Percentiles rank a stretch among this genome's conserved stretches.
Conservation (phyloP, 2,329 filamentous ascomycete species). For the Alternaria triticina region DNA sequence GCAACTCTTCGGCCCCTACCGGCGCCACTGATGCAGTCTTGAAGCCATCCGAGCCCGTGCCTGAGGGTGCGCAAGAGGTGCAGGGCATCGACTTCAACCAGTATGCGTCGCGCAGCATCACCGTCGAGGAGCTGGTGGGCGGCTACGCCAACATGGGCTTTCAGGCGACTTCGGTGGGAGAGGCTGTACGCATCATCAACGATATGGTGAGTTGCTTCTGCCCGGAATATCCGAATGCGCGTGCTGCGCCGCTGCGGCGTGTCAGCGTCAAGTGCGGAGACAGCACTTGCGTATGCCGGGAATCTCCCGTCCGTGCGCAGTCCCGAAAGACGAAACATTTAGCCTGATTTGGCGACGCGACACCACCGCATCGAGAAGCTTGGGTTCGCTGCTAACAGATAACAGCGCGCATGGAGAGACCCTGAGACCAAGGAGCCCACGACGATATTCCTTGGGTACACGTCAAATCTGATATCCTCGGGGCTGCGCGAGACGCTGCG, state of each 20-base stretch:
- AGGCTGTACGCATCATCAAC: conserved; percentile 91
- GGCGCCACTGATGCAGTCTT: conserved; percentile 78
- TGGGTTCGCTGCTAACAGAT: conserved; percentile 35
- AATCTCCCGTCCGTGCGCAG: conserved; percentile 28
- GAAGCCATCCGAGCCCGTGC: conserved; percentile 81
- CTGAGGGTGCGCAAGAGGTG: conserved; percentile 78
- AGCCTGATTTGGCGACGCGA: conserved; percentile 40
- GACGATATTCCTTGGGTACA: conserved; percentile 97
- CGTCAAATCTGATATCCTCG: conserved; percentile 96
- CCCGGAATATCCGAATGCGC: conserved; percentile 13
- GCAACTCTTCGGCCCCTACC: conserved; percentile 46
- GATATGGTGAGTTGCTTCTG: conserved; percentile 73
- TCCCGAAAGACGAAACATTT: conserved; percentile 34
- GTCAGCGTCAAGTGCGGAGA: conserved; percentile 26
- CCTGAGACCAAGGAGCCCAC: conserved; percentile 79
- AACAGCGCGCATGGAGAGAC: conserved; percentile 77
- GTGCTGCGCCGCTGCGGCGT: conserved; percentile 9
- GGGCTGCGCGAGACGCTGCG: conserved; percentile 89
- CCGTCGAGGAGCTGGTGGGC: conserved; percentile 81
- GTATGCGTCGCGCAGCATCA: conserved; percentile 75
- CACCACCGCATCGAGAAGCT: conserved; percentile 29
- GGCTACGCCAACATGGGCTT: conserved; percentile 89
- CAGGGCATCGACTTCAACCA: conserved; percentile 92
- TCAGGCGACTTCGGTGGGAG: conserved; percentile 79
- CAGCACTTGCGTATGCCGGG: conserved; percentile 22